Evolutionary conservation across 768 basidiomycete genomes (phyloP), one percentile per base, ranked within the genome.

Genomic region (Austroboletus eburneus): DNA sequence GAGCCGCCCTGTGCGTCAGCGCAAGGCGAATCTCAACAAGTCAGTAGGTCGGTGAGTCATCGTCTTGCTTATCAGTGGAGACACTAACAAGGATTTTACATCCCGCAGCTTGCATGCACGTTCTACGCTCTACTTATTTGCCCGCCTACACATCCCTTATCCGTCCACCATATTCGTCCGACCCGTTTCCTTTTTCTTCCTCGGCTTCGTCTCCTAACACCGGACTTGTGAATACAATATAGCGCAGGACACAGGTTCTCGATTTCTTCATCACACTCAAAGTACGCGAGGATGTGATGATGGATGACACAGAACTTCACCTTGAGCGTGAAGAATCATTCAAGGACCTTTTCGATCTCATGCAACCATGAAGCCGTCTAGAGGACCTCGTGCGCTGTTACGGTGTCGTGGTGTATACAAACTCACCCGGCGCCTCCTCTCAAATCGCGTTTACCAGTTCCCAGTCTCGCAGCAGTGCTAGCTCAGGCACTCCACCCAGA

Each of bases 231-330:
- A 67, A 71, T 18, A 72, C 76, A 24, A 39, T 76, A 25, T 87
- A 90, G 57, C 80, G 88, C 50, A 89, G 91, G 61, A 87, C 88
- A 0, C 65, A 69, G 45, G 75, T 85, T 16, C 76, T 92, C 18
- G 90, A 92, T 69, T 74, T 75, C 48, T 91, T 87, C 72, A 85
- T 92, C 39, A 79, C 81, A 3, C 76, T 91, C 57, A 87, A 86
- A 65, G 83, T 87, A 43, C 80, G 78, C 18, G 84, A 91, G 59
- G 90, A 91, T 65, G 75, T 90, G 36, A 82, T 83, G 72, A 69
- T 74, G 33, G 87, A 90, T 64, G 85, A 88, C 39, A 74, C 77
- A 2, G 79, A 81, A 59, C 73, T 91, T 20, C 87, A 91, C 55
- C 77, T 88, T 39, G 83, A 84, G 56, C 73, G 83, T 12, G 81